phyloP scores from a whole-genome alignment of 768 basidiomycete genomes.

The Pleurotus tuber-regium region DNA sequence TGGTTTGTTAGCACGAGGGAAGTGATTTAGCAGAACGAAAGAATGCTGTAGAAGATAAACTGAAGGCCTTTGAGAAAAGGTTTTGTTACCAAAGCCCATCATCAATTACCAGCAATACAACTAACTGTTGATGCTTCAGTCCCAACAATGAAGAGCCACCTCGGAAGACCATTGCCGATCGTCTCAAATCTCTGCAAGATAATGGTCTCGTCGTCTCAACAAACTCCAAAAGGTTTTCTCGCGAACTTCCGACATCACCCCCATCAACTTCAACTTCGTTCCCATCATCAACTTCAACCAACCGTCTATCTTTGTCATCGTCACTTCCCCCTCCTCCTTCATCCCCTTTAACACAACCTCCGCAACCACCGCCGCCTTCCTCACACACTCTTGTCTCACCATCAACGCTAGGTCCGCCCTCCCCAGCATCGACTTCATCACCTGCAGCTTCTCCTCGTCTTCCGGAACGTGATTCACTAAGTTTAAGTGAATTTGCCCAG shows the following conservation, averaged over 20 bases:
- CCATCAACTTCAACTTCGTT: slow-evolving; percentile 38
- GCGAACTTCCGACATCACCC: slow-evolving; percentile 45
- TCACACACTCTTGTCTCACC: slow-evolving; percentile 68
- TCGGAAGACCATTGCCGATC: slow-evolving; percentile 68
- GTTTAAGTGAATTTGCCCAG: slow-evolving; percentile 56
- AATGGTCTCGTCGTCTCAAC: slow-evolving; percentile 64
- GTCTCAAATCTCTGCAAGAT: slow-evolving; percentile 71
- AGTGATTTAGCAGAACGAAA: slow-evolving; percentile 36
- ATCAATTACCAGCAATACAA: not conserved
- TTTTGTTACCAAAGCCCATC: slow-evolving; percentile 16
- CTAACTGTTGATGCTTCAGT: slow-evolving; percentile 11
- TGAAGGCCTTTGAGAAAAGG: slow-evolving; percentile 39
- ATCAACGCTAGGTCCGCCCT: slow-evolving; percentile 73
- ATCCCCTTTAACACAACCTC: slow-evolving; percentile 24
- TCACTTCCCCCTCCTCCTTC: slow-evolving; percentile 23
- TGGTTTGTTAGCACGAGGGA: slow-evolving; percentile 29
- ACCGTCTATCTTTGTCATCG: slow-evolving; percentile 20
- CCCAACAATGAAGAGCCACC: slow-evolving; percentile 31
- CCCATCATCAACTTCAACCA: slow-evolving; percentile 18
- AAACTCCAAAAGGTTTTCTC: slow-evolving; percentile 53
- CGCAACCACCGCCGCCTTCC: slow-evolving; percentile 33
- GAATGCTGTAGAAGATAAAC: slow-evolving; percentile 42
- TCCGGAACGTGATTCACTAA: slow-evolving; percentile 25
- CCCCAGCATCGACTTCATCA: slow-evolving; percentile 67
- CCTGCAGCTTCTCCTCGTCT: slow-evolving; percentile 43